Percentiles rank a stretch among this genome's conserved stretches.
Evolutionary conservation across 2,329 filamentous ascomycete genomes (phyloP).

Genomic region (Microsporum ferrugineum): DNA sequence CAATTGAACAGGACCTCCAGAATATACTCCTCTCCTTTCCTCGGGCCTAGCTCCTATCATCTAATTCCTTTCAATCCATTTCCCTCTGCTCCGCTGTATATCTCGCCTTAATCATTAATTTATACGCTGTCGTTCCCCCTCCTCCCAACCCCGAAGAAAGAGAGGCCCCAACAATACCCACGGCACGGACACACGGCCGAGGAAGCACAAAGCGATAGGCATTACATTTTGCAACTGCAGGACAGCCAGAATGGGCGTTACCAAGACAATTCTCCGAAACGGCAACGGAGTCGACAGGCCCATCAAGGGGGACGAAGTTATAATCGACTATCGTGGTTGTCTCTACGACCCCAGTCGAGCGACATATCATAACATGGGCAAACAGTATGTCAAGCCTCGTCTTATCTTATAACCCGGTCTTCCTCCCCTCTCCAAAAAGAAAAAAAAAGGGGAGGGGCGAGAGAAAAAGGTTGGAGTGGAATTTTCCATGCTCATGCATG

Average conservation of each 20-base stretch:
- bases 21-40: not conserved
- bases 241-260: slow-evolving; percentile 52
- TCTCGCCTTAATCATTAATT: not conserved
- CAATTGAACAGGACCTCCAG: not conserved
- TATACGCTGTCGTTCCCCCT: not conserved
- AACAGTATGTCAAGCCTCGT: slow-evolving; percentile 47
- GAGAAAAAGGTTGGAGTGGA: not conserved
- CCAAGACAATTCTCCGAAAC: slow-evolving; percentile 50
- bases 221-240: not conserved
- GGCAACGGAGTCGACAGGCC: slow-evolving; percentile 55
- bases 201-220: not conserved
- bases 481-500: not conserved
- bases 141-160: not conserved
- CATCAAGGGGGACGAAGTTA: slow-evolving; percentile 57
- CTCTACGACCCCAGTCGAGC: slow-evolving; percentile 53
- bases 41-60: not conserved
- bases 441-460: not conserved
- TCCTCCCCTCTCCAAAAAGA: too few species aligned
- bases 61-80: not conserved
- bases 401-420: not conserved
- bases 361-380: slow-evolving; percentile 53
- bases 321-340: slow-evolving; percentile 85
- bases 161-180: not conserved
- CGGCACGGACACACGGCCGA: not conserved
- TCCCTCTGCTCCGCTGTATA: not conserved